phyloP scores from a whole-genome alignment of 2,329 filamentous ascomycete species.

The Botryotinia narcissicola region DNA sequence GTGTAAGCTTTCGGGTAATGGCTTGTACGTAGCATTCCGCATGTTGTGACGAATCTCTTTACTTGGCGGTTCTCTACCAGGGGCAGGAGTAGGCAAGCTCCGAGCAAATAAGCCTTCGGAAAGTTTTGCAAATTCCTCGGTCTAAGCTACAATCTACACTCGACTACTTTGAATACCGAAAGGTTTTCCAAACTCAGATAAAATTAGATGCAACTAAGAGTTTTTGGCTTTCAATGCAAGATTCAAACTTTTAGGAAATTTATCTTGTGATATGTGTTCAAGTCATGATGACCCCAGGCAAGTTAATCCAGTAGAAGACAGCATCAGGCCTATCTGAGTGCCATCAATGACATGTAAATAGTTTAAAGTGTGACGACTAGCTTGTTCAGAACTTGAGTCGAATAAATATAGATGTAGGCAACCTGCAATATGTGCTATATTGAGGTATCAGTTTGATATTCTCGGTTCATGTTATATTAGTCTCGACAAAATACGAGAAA shows the following conservation, averaged over 20 bases:
- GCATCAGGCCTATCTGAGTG: not conserved
- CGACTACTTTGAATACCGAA: not conserved
- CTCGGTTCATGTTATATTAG: not conserved
- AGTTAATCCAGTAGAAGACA: not conserved
- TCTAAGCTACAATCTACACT: not conserved
- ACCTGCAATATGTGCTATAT: not conserved
- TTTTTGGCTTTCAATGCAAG: not conserved
- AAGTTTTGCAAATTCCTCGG: not conserved
- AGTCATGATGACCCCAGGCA: not conserved
- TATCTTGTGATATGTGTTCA: not conserved
- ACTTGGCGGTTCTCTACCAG: not conserved
- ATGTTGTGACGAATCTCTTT: not conserved
- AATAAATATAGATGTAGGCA: not conserved
- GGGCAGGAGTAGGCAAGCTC: not conserved
- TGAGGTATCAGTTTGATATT: not conserved
- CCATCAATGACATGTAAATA: not conserved
- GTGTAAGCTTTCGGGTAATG: not conserved
- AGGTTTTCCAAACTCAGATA: not conserved
- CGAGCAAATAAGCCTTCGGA: not conserved
- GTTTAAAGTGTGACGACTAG: not conserved
- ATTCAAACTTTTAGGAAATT: not conserved
- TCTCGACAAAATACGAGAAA: not conserved
- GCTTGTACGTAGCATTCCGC: not conserved
- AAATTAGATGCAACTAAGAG: not conserved
- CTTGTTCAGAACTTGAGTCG: not conserved